phyloP scores from a whole-genome alignment of 139 green algal species.

The Tetratostichococcus sp. region DNA sequence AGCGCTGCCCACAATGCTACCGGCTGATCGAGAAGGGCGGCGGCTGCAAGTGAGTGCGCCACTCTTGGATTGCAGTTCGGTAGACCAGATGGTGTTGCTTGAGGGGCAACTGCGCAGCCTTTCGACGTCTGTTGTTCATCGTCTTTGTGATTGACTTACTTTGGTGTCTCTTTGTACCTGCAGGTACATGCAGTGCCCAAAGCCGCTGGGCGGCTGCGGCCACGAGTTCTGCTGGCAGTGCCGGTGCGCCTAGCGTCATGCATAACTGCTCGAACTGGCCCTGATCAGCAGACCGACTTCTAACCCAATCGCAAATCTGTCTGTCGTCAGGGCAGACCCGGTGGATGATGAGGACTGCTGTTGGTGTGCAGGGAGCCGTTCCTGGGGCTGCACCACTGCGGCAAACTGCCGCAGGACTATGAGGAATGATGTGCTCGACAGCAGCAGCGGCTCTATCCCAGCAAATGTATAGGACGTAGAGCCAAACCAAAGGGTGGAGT shows the following conservation, averaged over 20 bases:
- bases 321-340: neutral
- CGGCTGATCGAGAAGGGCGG: neutral
- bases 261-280: too few relatives aligned
- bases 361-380: neutral
- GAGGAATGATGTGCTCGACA: too few relatives aligned
- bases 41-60: neutral
- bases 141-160: too few relatives aligned
- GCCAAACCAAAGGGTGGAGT: too few relatives aligned
- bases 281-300: too few relatives aligned
- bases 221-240: slow-evolving; percentile 1
- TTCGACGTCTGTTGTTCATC: too few relatives aligned
- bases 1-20: neutral
- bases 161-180: neutral
- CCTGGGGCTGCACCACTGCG: neutral
- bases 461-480: too few relatives aligned
- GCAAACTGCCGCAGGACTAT: neutral
- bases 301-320: neutral
- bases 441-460: too few relatives aligned
- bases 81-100: too few relatives aligned
- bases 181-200: neutral
- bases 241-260: neutral
- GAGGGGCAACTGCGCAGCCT: too few relatives aligned
- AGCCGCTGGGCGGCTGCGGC: neutral
- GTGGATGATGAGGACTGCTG: neutral
- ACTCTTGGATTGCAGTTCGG: too few relatives aligned